Conservation (phyloP, 306 rosid genomes). For the Malus orientalis region DNA sequence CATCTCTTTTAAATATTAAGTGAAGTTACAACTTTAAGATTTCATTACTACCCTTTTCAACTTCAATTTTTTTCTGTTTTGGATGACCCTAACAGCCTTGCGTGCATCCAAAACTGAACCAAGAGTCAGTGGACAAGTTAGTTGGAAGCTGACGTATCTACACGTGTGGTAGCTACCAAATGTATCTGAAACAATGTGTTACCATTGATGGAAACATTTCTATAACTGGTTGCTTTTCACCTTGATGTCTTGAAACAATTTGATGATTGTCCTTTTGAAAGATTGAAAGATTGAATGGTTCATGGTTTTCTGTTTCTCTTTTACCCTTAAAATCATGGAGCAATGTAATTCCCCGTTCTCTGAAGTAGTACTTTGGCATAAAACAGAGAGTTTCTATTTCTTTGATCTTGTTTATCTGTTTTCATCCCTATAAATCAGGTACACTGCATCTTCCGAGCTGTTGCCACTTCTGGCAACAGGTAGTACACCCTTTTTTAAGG, state of each 20-base stretch:
- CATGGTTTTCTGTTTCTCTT: background rate
- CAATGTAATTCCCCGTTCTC: background rate
- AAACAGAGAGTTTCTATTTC: background rate
- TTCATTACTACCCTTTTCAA: background rate
- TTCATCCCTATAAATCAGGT: conserved; percentile 40
- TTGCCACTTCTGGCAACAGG: conserved; percentile 86
- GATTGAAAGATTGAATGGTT: background rate
- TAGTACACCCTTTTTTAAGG: conserved; percentile 65
- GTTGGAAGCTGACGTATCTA: too few relatives aligned
- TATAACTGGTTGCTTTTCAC: conserved; percentile 4
- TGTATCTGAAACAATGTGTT: background rate
- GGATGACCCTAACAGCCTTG: background rate
- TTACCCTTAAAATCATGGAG: background rate
- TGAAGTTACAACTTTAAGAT: background rate
- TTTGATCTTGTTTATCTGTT: conserved; percentile 3
- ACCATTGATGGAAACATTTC: background rate
- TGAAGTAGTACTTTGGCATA: background rate
- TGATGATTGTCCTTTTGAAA: background rate
- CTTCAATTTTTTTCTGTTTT: background rate
- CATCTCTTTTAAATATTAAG: background rate
- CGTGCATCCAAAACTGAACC: too few relatives aligned
- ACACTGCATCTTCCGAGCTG: conserved; percentile 86
- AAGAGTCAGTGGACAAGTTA: too few relatives aligned
- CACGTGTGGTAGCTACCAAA: background rate
- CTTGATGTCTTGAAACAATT: conserved; percentile 3